These are phyloP conservation scores for Sugiyamaella qingdaonensis DNA, from an alignment of 805 yeast species.

Conservation along the genomic window DNA sequence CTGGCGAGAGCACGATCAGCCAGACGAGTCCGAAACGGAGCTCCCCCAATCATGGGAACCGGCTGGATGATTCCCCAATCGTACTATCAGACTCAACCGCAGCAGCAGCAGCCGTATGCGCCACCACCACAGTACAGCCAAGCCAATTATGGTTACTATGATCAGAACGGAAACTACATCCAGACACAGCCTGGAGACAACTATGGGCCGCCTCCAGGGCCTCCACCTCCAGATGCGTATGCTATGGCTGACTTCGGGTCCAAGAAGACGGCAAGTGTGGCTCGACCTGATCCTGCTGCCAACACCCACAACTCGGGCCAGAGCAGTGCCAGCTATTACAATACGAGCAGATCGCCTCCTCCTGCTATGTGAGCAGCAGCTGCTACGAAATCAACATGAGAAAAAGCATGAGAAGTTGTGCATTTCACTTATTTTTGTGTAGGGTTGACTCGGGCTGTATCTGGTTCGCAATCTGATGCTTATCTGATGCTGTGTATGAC, in stretches of 20 bases:
- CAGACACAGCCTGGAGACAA: background rate
- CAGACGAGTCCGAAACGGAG: constrained; percentile 33
- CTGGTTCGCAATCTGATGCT: no score
- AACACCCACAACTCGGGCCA: background rate
- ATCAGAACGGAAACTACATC: background rate
- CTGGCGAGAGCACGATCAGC: constrained; percentile 25
- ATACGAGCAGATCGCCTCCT: background rate
- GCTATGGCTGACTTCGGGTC: background rate
- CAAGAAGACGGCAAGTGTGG: background rate
- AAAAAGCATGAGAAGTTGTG: no score
- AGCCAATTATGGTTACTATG: background rate
- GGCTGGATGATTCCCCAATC: constrained; percentile 87
- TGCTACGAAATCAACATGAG: no score
- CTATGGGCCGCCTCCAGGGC: constrained; percentile 1
- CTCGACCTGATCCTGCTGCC: background rate
- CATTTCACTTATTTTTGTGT: no score
- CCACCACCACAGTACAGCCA: constrained; percentile 1
- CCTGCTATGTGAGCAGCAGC: no score
- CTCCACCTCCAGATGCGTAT: background rate
- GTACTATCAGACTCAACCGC: constrained; percentile 53
- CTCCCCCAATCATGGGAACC: constrained; percentile 66
- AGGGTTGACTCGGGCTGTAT: no score
- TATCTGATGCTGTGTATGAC: no score
- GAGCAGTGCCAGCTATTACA: background rate
- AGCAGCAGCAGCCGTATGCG: constrained; percentile 20